Evolutionary conservation across 2,329 filamentous ascomycete genomes (phyloP), one percentile per base, ranked within the genome.

Genomic region (Alternaria consortialis): DNA sequence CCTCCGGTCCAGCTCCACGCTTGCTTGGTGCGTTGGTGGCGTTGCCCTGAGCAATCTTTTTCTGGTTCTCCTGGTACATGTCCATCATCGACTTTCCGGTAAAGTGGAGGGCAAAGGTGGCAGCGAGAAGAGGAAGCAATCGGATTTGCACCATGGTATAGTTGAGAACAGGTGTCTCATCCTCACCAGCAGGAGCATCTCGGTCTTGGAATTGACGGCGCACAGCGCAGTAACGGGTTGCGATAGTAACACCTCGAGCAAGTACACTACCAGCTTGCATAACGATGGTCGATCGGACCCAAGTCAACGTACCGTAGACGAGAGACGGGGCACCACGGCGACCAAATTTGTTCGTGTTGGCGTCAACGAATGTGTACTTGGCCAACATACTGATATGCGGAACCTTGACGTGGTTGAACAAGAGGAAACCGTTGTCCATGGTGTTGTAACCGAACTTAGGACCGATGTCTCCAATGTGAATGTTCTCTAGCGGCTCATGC

Each of bases 131-230:
- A 1, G 91, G 90, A 23, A 93, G 81, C 2, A 93, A 82, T 48
- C 91, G 86, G 71, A 90, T 86, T 75, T 93, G 90, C 7, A 93
- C 91, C 87, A 92, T 93, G 64, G 90, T 91, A 79, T 93, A 93
- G 81, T 93, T 90, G 29, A 93, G 82, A 1, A 93, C 91, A 69
- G 90, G 89, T 74, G 88, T 92, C 80, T 93, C 91, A 5, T 86
- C 87, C 63, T 84, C 82, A 39, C 81, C 82, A 37, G 85, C 82
- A 29, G 84, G 83, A 6, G 88, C 86, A 77, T 93, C 91, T 5
- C 87, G 86, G 68, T 93, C 91, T 75, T 91, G 88, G 82, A 93
- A 93, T 73, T 93, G 91, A n/a, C 90, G 85, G 51, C 91, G 85
- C 5, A 93, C 87, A 3, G 90, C 86, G 60, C 87, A 88, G 79